Evolutionary conservation across 2,329 filamentous ascomycete species (phyloP), one percentile per base, ranked within the genome.

Genomic region (Sclerotinia glacialis): DNA sequence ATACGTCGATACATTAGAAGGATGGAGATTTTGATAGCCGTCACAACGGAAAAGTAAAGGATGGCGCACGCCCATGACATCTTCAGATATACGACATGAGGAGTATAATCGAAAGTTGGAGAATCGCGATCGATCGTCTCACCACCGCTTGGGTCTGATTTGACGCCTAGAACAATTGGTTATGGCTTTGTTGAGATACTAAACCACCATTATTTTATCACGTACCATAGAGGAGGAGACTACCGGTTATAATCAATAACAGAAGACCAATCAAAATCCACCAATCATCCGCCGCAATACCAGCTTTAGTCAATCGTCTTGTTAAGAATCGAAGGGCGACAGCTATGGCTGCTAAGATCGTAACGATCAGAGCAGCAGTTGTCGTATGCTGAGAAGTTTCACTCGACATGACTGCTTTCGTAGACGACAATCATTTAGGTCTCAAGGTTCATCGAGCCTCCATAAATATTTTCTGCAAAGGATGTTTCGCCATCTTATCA

Each of bases 281-380:
- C 67, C 67, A 69, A 47, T 69, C 67, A 55, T 69, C 67, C 2
- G 56, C 28, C 26, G 31, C 67, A 60, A 63, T 46, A 2, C 66
- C 66, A 14, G 56, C 62, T 49, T 64, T 65, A 6, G 62, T 58
- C 7, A 66, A 37, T 23, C 40, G 52, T 14, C 66, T 52, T 4
- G 66, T 62, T 14, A 62, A 31, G n/a, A 69, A 69, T 12, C 67
- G 61, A 52, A 69, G 62, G 7, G 53, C 47, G 47, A 69, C 67
- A 7, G 66, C 46, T 0, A 68, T 37, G 3, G 46, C 28, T 37
- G 67, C 66, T 16, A 69, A 26, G 12, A 68, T 37, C 2, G 54
- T 58, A n/a, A 65, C 54, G 18, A 65, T 16, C 3, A 59, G 28
- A 18, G 63, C 55, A 31, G 54, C 63, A 31, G 53, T 65, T 14